phyloP scores from a whole-genome alignment of 2,329 filamentous ascomycete species.

The Ilyonectria mors-panacis region DNA sequence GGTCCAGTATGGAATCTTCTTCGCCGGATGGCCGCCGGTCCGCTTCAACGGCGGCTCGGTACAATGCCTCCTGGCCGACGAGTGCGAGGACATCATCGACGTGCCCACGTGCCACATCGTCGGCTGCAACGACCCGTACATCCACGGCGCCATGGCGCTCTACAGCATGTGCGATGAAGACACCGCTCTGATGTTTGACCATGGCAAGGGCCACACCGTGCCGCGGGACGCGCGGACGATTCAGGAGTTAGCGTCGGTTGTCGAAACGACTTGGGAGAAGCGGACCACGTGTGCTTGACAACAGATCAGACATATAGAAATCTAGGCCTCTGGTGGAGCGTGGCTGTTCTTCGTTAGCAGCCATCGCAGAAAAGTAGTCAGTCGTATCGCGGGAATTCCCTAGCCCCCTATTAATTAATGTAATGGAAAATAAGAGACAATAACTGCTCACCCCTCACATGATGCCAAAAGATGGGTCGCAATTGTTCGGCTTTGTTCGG shows the following conservation, averaged over 20 bases:
- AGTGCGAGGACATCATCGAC: conserved; percentile 64
- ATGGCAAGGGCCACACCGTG: conserved; percentile 75
- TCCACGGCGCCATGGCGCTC: conserved; percentile 72
- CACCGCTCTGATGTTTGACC: conserved; percentile 73
- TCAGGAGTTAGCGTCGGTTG: conserved; percentile 56
- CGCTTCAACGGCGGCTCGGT: conserved; percentile 56
- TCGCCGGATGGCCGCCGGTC: conserved; percentile 68
- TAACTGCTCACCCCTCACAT: too few species aligned
- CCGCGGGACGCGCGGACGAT: conserved; percentile 67
- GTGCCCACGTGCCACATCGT: conserved; percentile 69
- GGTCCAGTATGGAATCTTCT: conserved; percentile 66
- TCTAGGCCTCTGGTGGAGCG: too few species aligned
- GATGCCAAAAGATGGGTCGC: too few species aligned
- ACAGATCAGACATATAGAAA: neutral
- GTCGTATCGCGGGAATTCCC: too few species aligned
- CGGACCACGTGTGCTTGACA: conserved; percentile 8
- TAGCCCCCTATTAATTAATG: too few species aligned
- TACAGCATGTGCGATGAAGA: conserved; percentile 75
- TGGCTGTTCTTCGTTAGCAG: neutral
- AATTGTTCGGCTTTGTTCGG: too few species aligned
- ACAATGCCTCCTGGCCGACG: conserved; percentile 64
- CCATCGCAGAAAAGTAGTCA: too few species aligned
- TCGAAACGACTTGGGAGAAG: conserved; percentile 21
- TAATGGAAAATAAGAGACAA: too few species aligned
- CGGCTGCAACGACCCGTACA: conserved; percentile 71